A percentile compares a stretch with the other conserved stretches of the same genome.
phyloP scores from a whole-genome alignment of 768 basidiomycete genomes.

The Sarcomyxa edulis region DNA sequence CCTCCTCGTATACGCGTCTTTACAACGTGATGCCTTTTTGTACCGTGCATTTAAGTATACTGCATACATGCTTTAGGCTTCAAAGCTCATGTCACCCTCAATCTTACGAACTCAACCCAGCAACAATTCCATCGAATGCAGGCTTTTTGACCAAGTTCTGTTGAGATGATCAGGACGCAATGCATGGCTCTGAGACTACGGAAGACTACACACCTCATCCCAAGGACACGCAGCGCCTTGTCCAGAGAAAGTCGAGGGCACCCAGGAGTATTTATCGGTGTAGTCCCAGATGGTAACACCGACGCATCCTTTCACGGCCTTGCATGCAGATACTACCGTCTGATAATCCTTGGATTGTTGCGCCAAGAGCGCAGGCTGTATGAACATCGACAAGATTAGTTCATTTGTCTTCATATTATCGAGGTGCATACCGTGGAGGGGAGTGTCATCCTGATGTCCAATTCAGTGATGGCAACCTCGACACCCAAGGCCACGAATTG shows the following conservation, averaged over 20 bases:
- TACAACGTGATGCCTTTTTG: too few relatives aligned
- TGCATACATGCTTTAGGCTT: too few relatives aligned
- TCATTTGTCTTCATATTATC: too few relatives aligned
- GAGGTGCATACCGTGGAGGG: too few relatives aligned
- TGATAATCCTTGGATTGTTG: constrained; percentile 58
- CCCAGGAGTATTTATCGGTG: constrained; percentile 41
- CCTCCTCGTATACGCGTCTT: too few relatives aligned
- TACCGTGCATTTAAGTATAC: too few relatives aligned
- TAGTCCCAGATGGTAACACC: constrained; percentile 44
- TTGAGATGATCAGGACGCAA: constrained; percentile 23
- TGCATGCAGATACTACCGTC: constrained; percentile 51
- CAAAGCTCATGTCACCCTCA: too few relatives aligned
- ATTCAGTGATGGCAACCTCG: constrained; percentile 65
- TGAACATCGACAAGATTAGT: too few relatives aligned
- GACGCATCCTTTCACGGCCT: constrained; percentile 33
- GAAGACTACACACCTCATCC: constrained; percentile 24
- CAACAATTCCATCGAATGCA: constrained; percentile 32
- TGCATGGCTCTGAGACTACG: constrained; percentile 20
- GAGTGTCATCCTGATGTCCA: constrained; percentile 58
- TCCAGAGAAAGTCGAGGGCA: constrained; percentile 29
- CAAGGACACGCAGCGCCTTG: constrained; percentile 33
- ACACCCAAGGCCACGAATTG: constrained; percentile 55
- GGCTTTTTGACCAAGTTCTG: constrained; percentile 29
- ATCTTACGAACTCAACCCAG: constrained; percentile 11
- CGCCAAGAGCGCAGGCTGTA: constrained; percentile 34